These are phyloP conservation scores for Hortiboletus flavorubellus DNA, from an alignment of 768 basidiomycete species.

Conservation along the genomic window DNA sequence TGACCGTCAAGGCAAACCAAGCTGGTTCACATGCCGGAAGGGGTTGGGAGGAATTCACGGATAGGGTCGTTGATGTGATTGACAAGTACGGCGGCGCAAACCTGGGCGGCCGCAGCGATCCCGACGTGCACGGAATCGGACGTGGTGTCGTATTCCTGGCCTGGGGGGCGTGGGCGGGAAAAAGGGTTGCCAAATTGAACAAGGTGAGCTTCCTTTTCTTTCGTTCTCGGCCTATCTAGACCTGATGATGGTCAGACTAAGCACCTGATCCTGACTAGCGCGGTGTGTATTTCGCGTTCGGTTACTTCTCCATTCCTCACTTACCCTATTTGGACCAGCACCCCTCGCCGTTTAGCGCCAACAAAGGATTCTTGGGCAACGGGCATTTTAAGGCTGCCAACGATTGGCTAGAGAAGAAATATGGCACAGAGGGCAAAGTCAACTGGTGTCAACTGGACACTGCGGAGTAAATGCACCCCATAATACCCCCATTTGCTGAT, in stretches of 20 bases:
- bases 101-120: constrained; percentile 38
- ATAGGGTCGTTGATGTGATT: constrained; percentile 73
- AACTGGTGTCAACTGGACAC: constrained; percentile 61
- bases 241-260: constrained; percentile 51
- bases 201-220: constrained; percentile 44
- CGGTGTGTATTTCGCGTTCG: constrained; percentile 45
- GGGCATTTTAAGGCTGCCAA: constrained; percentile 87
- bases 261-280: constrained; percentile 74
- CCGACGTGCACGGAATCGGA: constrained; percentile 49
- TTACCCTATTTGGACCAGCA: constrained; percentile 51
- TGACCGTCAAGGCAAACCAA: constrained; percentile 75
- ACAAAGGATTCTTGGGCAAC: constrained; percentile 82
- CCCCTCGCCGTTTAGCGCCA: constrained; percentile 78
- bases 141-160: constrained; percentile 84
- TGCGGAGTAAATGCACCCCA: constrained; percentile 16
- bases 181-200: constrained; percentile 74
- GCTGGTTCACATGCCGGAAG: constrained; percentile 80
- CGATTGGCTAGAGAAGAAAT: constrained; percentile 77
- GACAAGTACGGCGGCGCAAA: constrained; percentile 75
- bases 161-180: constrained; percentile 86
- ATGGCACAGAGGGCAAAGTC: constrained; percentile 69
- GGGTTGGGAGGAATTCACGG: constrained; percentile 93
- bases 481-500: constrained; percentile 26
- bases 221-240: constrained; percentile 12
- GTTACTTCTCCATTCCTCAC: constrained; percentile 19